A percentile compares a stretch with the other conserved stretches of the same genome.
Evolutionary conservation across 257 asterid genomes (phyloP).

Genomic region (Nemophila menziesii): DNA sequence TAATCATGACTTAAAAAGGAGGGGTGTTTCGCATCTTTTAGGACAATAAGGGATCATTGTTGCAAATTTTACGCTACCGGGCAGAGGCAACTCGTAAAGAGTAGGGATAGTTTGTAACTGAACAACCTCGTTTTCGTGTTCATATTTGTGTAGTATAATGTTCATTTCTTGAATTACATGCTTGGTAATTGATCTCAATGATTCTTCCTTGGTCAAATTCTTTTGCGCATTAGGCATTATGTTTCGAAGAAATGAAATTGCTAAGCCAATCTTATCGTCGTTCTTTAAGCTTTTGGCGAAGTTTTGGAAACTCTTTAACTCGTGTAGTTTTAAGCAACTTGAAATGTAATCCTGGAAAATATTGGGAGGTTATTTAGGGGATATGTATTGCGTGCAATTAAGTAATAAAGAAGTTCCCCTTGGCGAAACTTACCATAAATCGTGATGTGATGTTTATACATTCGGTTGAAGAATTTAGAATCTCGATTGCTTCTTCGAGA

Average conservation of each 20-base stretch:
- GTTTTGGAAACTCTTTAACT: conserved; percentile 38
- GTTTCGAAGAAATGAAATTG: conserved; percentile 41
- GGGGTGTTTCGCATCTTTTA: conserved; percentile 27
- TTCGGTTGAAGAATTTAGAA: conserved; percentile 22
- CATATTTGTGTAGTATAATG: conserved; percentile 30
- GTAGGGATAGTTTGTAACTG: conserved; percentile 39
- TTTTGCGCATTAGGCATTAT: conserved; percentile 25
- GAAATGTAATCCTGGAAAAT: conserved; percentile 56
- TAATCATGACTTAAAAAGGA: conserved; percentile 19
- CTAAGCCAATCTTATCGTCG: conserved; percentile 37
- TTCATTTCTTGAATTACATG: conserved; percentile 25
- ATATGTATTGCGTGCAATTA: no score
- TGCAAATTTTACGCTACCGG: conserved; percentile 36
- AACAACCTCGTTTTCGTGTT: conserved; percentile 50
- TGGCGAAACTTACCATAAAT: conserved; percentile 40
- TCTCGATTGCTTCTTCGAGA: conserved; percentile 35
- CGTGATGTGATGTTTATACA: conserved; percentile 42
- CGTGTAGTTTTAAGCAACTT: conserved; percentile 32
- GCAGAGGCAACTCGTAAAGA: conserved; percentile 24
- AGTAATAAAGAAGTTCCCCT: no score
- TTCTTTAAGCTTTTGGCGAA: conserved; percentile 28
- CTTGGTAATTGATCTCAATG: conserved; percentile 31
- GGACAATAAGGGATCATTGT: conserved; percentile 30
- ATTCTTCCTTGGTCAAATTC: conserved; percentile 34
- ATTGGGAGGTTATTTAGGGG: no score